Conservation (phyloP, 73 alveolate species). For the Stentor coeruleus region DNA sequence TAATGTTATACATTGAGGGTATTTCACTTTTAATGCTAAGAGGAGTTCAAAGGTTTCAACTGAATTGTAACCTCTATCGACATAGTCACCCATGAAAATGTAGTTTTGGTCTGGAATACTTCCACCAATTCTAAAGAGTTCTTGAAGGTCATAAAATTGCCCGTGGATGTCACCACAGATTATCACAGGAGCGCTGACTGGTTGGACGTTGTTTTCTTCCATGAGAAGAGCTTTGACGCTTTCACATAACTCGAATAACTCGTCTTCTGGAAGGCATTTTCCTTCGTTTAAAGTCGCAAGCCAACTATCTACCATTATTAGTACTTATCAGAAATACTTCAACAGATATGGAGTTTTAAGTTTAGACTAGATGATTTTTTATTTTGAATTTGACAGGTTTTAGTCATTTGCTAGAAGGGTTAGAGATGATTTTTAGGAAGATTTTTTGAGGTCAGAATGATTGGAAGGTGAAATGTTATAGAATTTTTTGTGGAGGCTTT, state of each 20-base stretch:
- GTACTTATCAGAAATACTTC: no score
- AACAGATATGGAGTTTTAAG: no score
- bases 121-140: slow-evolving; percentile 64
- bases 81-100: slow-evolving; percentile 84
- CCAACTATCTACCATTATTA: no score
- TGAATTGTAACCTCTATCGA: slow-evolving; percentile 76
- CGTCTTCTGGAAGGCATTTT: slow-evolving; percentile 62
- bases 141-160: slow-evolving; percentile 31
- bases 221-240: slow-evolving; percentile 69
- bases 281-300: slow-evolving; percentile 65
- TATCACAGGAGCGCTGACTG: slow-evolving; percentile 66
- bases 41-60: slow-evolving; percentile 77
- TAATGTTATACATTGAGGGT: slow-evolving; percentile 57
- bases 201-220: slow-evolving; percentile 63
- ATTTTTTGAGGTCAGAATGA: no score
- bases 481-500: no score
- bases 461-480: no score
- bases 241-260: slow-evolving; percentile 57
- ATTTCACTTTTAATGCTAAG: slow-evolving; percentile 71
- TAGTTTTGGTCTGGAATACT: slow-evolving; percentile 71
- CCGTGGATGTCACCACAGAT: slow-evolving; percentile 76
- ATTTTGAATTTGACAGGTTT: no score
- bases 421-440: no score
- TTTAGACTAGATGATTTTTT: no score
- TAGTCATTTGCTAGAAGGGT: no score